A percentile compares a stretch with the other conserved stretches of the same genome.
phyloP scores from a whole-genome alignment of 805 yeast species.

The Hanseniaspora lindneri region DNA sequence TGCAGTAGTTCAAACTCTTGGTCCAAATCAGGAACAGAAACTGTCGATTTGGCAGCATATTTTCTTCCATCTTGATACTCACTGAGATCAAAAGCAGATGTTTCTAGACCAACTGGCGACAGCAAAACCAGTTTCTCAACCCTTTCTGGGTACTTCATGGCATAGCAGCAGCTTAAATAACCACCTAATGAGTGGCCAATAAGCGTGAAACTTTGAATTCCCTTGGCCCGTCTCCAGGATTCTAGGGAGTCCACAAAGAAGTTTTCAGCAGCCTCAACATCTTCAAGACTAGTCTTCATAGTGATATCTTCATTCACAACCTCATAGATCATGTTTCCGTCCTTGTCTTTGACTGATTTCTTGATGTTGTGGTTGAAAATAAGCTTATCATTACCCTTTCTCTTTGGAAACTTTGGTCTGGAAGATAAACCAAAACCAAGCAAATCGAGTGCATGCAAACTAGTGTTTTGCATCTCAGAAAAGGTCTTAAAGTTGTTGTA shows the following conservation, averaged over 20 bases:
- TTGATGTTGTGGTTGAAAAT: slow-evolving; percentile 47
- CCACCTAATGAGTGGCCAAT: slow-evolving; percentile 68
- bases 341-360: slow-evolving; percentile 46
- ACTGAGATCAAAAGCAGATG: slow-evolving; percentile 33
- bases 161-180: slow-evolving; percentile 48
- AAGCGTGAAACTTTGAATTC: slow-evolving; percentile 42
- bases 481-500: slow-evolving; percentile 53
- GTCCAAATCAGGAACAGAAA: slow-evolving; percentile 24
- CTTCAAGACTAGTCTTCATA: slow-evolving; percentile 21
- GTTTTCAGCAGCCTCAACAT: slow-evolving; percentile 27
- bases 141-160: slow-evolving; percentile 42
- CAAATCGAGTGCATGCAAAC: slow-evolving; percentile 75
- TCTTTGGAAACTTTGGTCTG: slow-evolving; percentile 69
- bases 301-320: slow-evolving; percentile 18
- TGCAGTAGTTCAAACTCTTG: slow-evolving; percentile 20
- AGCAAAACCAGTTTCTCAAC: slow-evolving; percentile 44
- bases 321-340: slow-evolving; percentile 47
- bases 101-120: slow-evolving; percentile 65
- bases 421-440: slow-evolving; percentile 87
- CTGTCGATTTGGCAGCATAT: neutral
- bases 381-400: slow-evolving; percentile 68
- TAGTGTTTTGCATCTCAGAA: slow-evolving; percentile 41
- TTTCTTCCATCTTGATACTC: neutral
- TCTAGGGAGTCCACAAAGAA: slow-evolving; percentile 42
- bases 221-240: slow-evolving; percentile 40